These are phyloP conservation scores for Dipteronia sinensis DNA, from an alignment of 345 rosid genomes.

Conservation along the genomic window DNA sequence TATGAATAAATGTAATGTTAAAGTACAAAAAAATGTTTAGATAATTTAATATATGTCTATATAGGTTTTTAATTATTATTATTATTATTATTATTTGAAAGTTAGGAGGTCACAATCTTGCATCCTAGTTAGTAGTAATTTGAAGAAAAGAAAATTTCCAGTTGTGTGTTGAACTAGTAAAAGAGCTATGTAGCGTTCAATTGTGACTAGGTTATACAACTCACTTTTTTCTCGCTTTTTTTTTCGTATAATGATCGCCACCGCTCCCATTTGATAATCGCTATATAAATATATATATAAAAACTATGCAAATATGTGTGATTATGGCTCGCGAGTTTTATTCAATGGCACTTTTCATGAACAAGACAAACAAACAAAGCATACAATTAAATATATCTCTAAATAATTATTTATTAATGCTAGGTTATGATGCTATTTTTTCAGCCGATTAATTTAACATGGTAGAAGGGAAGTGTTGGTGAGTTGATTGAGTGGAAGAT, in stretches of 20 bases:
- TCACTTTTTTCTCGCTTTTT: too few relatives aligned
- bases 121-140: background rate
- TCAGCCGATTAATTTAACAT: background rate
- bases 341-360: background rate
- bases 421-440: background rate
- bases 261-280: too few relatives aligned
- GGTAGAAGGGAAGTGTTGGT: background rate
- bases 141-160: background rate
- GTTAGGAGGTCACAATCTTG: too few relatives aligned
- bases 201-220: too few relatives aligned
- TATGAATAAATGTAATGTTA: background rate
- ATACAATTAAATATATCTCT: background rate
- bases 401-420: background rate
- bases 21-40: background rate
- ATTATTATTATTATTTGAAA: too few relatives aligned
- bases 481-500: background rate
- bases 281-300: too few relatives aligned
- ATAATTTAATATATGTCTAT: background rate
- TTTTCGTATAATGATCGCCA: too few relatives aligned
- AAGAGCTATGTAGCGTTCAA: too few relatives aligned
- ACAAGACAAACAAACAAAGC: background rate
- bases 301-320: background rate
- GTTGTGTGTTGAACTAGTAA: too few relatives aligned
- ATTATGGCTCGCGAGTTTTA: background rate
- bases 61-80: background rate